Evolutionary conservation across 2,329 filamentous ascomycete species (phyloP).

Genomic region (Plenodomus tracheiphilus): DNA sequence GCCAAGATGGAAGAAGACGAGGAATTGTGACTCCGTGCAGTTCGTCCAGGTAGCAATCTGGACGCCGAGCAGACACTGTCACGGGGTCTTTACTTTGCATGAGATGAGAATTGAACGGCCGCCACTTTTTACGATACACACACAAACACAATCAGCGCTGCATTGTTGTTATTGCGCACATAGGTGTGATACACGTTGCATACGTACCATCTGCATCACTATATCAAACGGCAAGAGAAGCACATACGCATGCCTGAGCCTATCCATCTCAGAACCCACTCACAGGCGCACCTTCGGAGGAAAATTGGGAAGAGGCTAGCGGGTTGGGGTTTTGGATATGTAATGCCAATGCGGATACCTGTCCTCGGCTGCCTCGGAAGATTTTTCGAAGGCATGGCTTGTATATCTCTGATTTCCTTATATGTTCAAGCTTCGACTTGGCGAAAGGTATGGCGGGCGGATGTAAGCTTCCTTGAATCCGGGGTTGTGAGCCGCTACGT

Average conservation of each 20-base stretch:
- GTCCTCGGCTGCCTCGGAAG: background rate
- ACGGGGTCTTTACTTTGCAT: background rate
- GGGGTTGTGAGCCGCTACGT: background rate
- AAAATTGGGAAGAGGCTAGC: background rate
- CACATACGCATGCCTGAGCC: background rate
- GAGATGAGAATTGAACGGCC: background rate
- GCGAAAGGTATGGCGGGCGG: background rate
- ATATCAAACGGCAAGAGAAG: conserved; percentile 1
- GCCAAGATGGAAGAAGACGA: conserved; percentile 49
- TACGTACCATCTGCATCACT: background rate
- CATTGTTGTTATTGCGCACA: background rate
- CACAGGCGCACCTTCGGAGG: background rate
- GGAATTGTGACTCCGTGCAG: conserved; percentile 47
- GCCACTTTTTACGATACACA: background rate
- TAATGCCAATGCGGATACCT: background rate
- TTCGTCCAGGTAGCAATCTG: background rate
- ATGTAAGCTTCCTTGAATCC: background rate
- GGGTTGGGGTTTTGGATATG: background rate
- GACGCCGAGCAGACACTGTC: background rate
- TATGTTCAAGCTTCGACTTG: background rate
- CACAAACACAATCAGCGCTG: background rate
- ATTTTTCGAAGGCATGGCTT: background rate
- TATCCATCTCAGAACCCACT: background rate
- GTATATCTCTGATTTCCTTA: background rate
- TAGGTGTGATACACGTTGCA: background rate